Percentiles rank a stretch among this genome's conserved stretches.
Conservation (phyloP, 768 basidiomycete species). For the Tylopilus subfusipes region DNA sequence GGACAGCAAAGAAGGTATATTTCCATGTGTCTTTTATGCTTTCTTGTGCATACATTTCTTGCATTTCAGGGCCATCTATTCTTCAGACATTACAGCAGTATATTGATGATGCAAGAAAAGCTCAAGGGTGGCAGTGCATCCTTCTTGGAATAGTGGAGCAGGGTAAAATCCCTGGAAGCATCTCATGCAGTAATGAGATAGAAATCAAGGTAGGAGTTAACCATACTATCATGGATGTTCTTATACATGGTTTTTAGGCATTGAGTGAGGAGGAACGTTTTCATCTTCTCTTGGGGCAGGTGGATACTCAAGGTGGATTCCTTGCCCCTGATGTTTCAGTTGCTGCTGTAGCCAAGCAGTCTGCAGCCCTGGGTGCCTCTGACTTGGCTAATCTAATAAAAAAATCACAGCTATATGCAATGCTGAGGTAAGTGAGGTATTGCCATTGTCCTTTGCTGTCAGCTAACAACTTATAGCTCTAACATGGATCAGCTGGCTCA, state of each 20-base stretch:
- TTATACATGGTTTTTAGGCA: constrained; percentile 45
- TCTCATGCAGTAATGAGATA: constrained; percentile 87
- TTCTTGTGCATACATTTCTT: not conserved
- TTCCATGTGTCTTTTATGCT: not conserved
- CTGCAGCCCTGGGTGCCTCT: constrained; percentile 82
- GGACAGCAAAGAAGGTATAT: constrained; percentile 55
- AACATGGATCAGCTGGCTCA: not conserved
- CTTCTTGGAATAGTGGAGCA: constrained; percentile 70
- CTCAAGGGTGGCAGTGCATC: constrained; percentile 68
- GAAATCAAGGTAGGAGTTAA: constrained; percentile 54
- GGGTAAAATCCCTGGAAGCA: constrained; percentile 56
- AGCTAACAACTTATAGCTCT: constrained; percentile 1
- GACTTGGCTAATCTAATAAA: constrained; percentile 72
- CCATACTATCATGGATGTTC: not conserved
- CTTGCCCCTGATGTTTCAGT: constrained; percentile 79
- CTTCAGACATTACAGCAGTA: constrained; percentile 59
- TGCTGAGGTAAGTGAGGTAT: constrained; percentile 14
- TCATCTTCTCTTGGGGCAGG: constrained; percentile 46
- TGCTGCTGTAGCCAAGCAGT: constrained; percentile 71
- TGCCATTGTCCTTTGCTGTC: not conserved
- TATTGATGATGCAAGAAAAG: constrained; percentile 54
- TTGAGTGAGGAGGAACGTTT: constrained; percentile 75
- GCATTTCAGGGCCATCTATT: constrained; percentile 51
- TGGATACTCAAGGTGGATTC: constrained; percentile 36
- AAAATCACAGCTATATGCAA: constrained; percentile 53